Percentiles rank a stretch among this genome's conserved stretches.
These are phyloP conservation scores for Gautieria morchelliformis DNA, from an alignment of 768 basidiomycete species.

Conservation along the genomic window DNA sequence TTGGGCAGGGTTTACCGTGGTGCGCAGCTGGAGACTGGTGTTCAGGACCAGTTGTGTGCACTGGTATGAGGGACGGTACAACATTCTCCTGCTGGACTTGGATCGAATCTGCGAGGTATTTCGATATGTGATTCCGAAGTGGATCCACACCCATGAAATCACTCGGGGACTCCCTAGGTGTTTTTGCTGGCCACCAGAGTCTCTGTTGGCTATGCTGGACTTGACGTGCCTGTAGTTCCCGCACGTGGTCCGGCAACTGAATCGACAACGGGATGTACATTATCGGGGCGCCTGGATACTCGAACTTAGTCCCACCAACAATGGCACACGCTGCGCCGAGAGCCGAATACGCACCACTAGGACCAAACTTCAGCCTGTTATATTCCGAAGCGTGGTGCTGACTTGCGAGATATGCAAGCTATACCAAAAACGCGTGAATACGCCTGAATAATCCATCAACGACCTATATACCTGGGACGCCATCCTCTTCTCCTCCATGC, in stretches of 20 bases:
- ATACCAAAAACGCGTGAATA: not conserved
- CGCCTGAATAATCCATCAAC: not conserved
- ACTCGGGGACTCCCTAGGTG: not conserved
- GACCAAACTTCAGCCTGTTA: conserved; percentile 58
- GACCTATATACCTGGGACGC: conserved; percentile 2
- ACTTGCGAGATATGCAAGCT: conserved; percentile 54
- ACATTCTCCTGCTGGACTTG: not conserved
- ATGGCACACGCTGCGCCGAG: not conserved
- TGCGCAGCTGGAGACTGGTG: not conserved
- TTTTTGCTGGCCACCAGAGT: conserved; percentile 42
- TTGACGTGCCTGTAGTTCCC: conserved; percentile 45
- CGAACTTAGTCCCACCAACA: not conserved
- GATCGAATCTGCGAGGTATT: not conserved
- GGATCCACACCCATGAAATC: not conserved
- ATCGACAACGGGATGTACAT: conserved; percentile 56
- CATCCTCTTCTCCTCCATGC: conserved; percentile 3
- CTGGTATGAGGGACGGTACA: not conserved
- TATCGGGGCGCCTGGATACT: conserved; percentile 39
- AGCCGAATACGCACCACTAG: conserved; percentile 18
- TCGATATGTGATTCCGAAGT: not conserved
- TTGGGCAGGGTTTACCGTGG: not conserved
- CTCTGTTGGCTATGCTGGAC: conserved; percentile 23
- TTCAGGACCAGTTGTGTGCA: not conserved
- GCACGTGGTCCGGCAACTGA: conserved; percentile 48
- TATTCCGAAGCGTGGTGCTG: conserved; percentile 71